Conservation (phyloP, 805 yeast genomes). For the Starmerella geochares region DNA sequence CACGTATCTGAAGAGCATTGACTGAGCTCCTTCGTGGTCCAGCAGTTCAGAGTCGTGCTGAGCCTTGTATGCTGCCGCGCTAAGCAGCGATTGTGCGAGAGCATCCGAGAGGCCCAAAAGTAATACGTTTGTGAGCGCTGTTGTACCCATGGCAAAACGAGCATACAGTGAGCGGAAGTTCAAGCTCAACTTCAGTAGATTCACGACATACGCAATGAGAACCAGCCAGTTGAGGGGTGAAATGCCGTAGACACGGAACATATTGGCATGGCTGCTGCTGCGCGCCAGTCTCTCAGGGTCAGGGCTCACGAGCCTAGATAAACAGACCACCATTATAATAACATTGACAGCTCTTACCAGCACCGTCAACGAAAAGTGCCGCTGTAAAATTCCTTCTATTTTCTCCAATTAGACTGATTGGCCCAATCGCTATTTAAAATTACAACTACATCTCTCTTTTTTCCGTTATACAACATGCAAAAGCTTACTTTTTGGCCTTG, state of each 20-base stretch:
- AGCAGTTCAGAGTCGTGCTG: background rate
- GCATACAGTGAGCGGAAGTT: conserved; percentile 39
- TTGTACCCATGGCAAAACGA: conserved; percentile 60
- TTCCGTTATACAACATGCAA: too few species aligned
- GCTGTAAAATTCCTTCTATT: too few species aligned
- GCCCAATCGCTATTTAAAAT: too few species aligned
- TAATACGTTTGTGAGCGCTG: conserved; percentile 67
- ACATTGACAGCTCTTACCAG: too few species aligned
- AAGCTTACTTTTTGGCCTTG: conserved; percentile 26
- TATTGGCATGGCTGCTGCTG: background rate
- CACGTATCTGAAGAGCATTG: conserved; percentile 25
- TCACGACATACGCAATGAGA: conserved; percentile 26
- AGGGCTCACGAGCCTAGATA: too few species aligned
- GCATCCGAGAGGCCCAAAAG: conserved; percentile 86
- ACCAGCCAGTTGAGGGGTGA: conserved; percentile 34
- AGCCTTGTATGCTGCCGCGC: conserved; percentile 27
- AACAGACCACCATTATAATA: too few species aligned
- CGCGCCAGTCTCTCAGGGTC: background rate
- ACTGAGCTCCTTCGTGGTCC: conserved; percentile 6
- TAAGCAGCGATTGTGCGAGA: conserved; percentile 64
- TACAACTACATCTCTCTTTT: background rate
- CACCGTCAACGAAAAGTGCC: too few species aligned
- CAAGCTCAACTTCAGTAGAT: conserved; percentile 29
- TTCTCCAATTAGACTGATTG: too few species aligned
- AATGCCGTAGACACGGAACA: conserved; percentile 24